Evolutionary conservation across 2,329 filamentous ascomycete species (phyloP).

Genomic region (Teratosphaeria gauchensis): DNA sequence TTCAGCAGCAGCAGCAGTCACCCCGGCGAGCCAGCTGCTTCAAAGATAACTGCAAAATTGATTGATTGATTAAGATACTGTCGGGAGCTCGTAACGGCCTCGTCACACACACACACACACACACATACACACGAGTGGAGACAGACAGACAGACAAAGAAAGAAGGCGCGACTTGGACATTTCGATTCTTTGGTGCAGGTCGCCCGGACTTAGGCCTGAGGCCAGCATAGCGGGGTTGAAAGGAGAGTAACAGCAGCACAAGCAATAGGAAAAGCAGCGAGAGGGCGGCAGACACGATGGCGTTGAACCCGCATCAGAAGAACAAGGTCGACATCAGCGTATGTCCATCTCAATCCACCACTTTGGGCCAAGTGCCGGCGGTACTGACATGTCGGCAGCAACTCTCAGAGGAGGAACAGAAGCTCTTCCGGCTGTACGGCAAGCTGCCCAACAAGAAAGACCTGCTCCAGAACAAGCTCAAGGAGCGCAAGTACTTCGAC

Average conservation of each 20-base stretch:
- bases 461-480: slow-evolving; percentile 94
- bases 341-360: slow-evolving; percentile 34
- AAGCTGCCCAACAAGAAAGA: slow-evolving; percentile 96
- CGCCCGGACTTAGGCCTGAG: not conserved
- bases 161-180: not conserved
- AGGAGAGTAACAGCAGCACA: not conserved
- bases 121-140: no score
- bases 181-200: no score
- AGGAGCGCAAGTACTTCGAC: slow-evolving; percentile 98
- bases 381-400: slow-evolving; percentile 48
- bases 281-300: slow-evolving; percentile 1
- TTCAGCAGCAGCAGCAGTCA: not conserved
- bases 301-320: slow-evolving; percentile 78
- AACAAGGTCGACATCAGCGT: slow-evolving; percentile 97
- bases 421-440: slow-evolving; percentile 92
- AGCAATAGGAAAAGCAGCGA: not conserved
- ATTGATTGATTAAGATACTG: not conserved
- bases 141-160: not conserved
- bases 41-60: not conserved
- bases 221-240: not conserved
- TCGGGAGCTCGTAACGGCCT: no score
- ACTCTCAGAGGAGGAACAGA: slow-evolving; percentile 88
- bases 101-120: no score
- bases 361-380: not conserved
- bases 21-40: not conserved